Evolutionary conservation across 805 yeast genomes (phyloP), one percentile per base, ranked within the genome.

Genomic region (Hanseniaspora hatyaiensis): DNA sequence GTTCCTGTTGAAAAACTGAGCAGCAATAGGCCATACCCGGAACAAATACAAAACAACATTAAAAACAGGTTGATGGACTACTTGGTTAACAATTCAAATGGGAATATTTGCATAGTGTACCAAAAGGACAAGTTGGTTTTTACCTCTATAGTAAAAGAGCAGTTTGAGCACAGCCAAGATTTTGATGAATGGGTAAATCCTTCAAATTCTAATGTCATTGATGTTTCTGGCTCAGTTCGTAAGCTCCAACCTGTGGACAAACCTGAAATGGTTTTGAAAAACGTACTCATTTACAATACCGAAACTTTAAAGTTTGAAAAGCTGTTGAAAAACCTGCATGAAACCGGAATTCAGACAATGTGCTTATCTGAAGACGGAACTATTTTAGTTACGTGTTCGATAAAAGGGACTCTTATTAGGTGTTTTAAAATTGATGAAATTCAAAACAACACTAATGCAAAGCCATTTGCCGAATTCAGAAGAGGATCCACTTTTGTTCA

Each of bases 281-380:
- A 62, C 47, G 82, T 87, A 4, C 75, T 87, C 0, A 68, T 92
- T 2, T 88, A 83, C 61, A 95, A 92, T 60, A 77, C 92, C 1
- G 59, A 75, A 30, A 71, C 81, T 16, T 64, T 85, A 22, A 78
- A 78, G 51, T 95, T 95, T 0, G 59, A 87, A 28, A 82, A 84
- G 51, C 56, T 59, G 40, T 33, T 63, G 34, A 57, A 55, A 30
- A 51, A 57, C 11, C 60, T 60, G 4, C 67, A 63, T 42, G 59
- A 59, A 36, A 58, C 63, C 8, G 59, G 57, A 34, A 54, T 63
- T 1, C 53, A 55, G 9, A 57, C 61, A 34, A 29, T 63, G 32
- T 63, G 79, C 1, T 57, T 80, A 4, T 75, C 80, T 3, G 64
- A 64, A 34, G 80, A 79, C 59, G 87, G 86, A 0, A 62, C 62